Percentiles rank a stretch among this genome's conserved stretches.
phyloP scores from a whole-genome alignment of 2,329 filamentous ascomycete genomes.

The Coniochaeta ligniaria region DNA sequence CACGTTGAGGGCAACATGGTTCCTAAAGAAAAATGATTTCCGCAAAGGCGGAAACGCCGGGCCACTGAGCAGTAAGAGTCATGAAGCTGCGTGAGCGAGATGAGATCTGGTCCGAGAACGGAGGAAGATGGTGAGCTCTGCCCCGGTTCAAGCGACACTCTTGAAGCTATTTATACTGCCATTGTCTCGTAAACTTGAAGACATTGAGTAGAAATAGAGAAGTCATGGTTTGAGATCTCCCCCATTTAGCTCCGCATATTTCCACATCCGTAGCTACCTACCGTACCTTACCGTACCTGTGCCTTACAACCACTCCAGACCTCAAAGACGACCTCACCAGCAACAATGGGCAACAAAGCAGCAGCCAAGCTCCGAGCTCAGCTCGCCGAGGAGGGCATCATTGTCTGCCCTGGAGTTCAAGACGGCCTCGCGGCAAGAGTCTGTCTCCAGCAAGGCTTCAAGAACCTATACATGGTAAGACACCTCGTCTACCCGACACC shows the following conservation, averaged over 20 bases:
- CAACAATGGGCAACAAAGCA: constrained; percentile 12
- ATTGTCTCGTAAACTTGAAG: neutral
- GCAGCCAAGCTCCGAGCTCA: constrained; percentile 30
- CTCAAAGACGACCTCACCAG: constrained; percentile 8
- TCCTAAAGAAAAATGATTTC: neutral
- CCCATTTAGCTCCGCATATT: too few species aligned
- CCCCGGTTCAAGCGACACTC: neutral
- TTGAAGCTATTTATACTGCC: neutral
- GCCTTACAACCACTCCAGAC: neutral
- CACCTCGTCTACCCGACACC: neutral
- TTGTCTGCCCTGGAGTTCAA: constrained; percentile 60
- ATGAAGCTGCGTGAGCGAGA: neutral
- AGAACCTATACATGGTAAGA: constrained; percentile 60
- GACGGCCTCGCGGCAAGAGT: constrained; percentile 61
- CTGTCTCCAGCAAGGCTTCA: constrained; percentile 54
- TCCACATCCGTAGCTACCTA: too few species aligned
- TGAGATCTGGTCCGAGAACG: neutral
- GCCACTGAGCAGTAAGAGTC: neutral
- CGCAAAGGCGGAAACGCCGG: neutral
- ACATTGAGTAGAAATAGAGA: neutral
- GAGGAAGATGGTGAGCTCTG: neutral
- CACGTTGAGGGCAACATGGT: neutral
- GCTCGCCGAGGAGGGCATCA: constrained; percentile 29
- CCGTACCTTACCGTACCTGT: too few species aligned
- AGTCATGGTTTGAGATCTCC: too few species aligned